Evolutionary conservation across 2,329 filamentous ascomycete genomes (phyloP).

Genomic region (Botrytis fragariae): DNA sequence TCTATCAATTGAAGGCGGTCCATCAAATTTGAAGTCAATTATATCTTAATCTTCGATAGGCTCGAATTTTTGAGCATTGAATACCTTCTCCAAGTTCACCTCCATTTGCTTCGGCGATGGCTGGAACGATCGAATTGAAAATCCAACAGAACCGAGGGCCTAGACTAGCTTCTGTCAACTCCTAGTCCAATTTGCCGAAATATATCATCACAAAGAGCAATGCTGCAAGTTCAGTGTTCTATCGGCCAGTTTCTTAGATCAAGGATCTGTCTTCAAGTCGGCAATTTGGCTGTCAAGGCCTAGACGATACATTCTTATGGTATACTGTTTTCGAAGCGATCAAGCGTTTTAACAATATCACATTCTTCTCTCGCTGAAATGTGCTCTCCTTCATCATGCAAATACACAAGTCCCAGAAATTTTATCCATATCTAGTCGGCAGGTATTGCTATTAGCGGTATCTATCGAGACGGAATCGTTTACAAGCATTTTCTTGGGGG

Average conservation of each 20-base stretch:
- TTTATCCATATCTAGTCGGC: too few species aligned
- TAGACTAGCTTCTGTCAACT: not conserved
- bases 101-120: not conserved
- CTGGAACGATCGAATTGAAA: not conserved
- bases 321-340: not conserved
- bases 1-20: conserved; percentile 43
- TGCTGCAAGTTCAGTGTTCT: conserved; percentile 1
- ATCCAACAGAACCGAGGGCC: not conserved
- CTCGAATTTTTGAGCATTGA: conserved; percentile 5
- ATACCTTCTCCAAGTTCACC: not conserved
- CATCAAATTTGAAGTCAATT: conserved; percentile 41
- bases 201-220: not conserved
- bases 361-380: conserved; percentile 3
- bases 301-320: not conserved
- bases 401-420: too few species aligned
- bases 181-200: not conserved
- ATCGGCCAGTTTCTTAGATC: not conserved
- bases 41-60: conserved; percentile 13
- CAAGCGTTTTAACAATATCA: conserved; percentile 15
- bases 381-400: conserved; percentile 20
- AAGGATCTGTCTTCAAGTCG: not conserved
- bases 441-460: too few species aligned
- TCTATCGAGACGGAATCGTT: too few species aligned
- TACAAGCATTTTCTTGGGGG: too few species aligned
- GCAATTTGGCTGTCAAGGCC: not conserved